These are phyloP conservation scores for Amauroascus verrucosus DNA, from an alignment of 2,329 filamentous ascomycete species.

Conservation along the genomic window DNA sequence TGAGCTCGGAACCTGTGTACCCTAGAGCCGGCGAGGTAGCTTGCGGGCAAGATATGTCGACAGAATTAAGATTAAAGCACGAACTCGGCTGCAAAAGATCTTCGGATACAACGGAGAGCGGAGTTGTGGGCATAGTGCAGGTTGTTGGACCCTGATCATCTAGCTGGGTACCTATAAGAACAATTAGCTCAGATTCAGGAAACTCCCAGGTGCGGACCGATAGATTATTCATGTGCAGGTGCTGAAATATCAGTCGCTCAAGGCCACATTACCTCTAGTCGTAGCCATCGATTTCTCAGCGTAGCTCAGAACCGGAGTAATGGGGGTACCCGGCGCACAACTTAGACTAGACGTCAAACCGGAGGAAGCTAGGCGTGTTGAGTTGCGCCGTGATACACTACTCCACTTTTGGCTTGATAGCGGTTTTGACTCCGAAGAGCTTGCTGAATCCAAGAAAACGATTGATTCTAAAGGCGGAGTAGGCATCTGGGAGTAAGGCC, in stretches of 20 bases:
- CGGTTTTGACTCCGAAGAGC: not conserved
- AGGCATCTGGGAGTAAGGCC: slow-evolving; percentile 6
- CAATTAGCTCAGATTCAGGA: not conserved
- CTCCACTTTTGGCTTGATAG: not conserved
- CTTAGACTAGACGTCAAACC: not conserved
- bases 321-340: not conserved
- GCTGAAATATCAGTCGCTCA: no score
- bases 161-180: slow-evolving; percentile 16
- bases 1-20: not conserved
- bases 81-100: slow-evolving; percentile 28
- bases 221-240: no score
- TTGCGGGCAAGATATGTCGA: slow-evolving; percentile 26
- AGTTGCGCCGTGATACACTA: not conserved
- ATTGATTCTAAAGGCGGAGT: slow-evolving; percentile 1
- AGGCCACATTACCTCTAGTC: not conserved
- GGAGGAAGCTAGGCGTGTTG: not conserved
- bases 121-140: slow-evolving; percentile 26
- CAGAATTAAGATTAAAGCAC: slow-evolving; percentile 21
- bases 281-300: not conserved
- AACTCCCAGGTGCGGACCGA: not conserved
- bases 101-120: slow-evolving; percentile 23
- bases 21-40: slow-evolving; percentile 26
- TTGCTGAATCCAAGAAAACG: not conserved
- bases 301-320: not conserved
- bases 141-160: slow-evolving; percentile 1